These are phyloP conservation scores for Aspergillus sp. DNA, from an alignment of 2,329 filamentous ascomycete genomes.

Conservation along the genomic window DNA sequence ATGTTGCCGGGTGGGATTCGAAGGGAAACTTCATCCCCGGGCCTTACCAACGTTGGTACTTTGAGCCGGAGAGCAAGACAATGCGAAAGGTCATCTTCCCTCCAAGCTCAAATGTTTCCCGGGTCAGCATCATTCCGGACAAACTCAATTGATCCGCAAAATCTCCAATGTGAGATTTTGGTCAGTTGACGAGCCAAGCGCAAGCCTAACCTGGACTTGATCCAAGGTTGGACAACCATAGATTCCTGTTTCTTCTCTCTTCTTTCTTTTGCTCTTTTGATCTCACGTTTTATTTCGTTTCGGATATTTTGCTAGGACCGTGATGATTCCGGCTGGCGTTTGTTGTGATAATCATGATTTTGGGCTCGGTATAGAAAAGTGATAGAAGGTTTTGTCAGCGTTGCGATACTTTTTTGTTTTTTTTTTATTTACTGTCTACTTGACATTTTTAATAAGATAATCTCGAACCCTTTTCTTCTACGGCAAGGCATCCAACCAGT, in stretches of 20 bases:
- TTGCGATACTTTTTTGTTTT: background rate
- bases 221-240: background rate
- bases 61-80: slow-evolving; percentile 40
- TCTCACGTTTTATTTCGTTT: background rate
- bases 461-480: background rate
- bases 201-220: slow-evolving; percentile 5
- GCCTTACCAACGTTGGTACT: slow-evolving; percentile 51
- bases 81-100: slow-evolving; percentile 36
- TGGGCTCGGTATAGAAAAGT: slow-evolving; percentile 6
- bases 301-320: background rate
- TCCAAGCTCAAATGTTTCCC: slow-evolving; percentile 37
- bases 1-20: slow-evolving; percentile 53
- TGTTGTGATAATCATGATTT: slow-evolving; percentile 5
- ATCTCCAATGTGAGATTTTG: background rate
- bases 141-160: slow-evolving; percentile 23
- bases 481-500: too few species aligned
- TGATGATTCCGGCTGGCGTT: slow-evolving; percentile 3
- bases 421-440: background rate
- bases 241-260: background rate
- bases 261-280: background rate
- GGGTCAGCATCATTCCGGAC: slow-evolving; percentile 33
- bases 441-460: background rate
- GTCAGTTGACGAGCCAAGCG: background rate
- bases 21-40: slow-evolving; percentile 52
- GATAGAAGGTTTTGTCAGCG: slow-evolving; percentile 2